Base-by-base conservation (phyloP, 257 asterid genomes). In the Ajuga chamaepitys region DNA sequence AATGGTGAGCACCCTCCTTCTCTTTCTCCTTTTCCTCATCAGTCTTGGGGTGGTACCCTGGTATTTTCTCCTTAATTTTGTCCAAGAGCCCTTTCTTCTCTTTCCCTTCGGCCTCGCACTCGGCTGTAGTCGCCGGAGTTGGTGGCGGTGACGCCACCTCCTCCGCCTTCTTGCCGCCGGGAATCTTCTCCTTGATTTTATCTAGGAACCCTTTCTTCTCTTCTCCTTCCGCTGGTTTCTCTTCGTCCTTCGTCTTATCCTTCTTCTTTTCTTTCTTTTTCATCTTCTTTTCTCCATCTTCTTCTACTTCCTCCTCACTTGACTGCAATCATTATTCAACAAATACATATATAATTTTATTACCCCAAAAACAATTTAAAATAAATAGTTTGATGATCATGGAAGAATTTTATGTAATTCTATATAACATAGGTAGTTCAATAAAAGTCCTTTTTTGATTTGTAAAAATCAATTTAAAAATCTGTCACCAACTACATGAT, bases 41-140 rank as follows among this genome's bases (percentile, higher is more conserved):
- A 13, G 64, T 62, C 81, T 87, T 87, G 26, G 84, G 16, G 71
- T 75, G 86, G 54, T 75, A 78, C 7, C 95, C 94, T 12, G 91
- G 95, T 9, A 90, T 66, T 72, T 90, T 90, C 58, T 87, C 95
- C 81, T 85, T 89, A 30, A 89, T 87, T 84, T 89, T 89, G 5
- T 85, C 89, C 78, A 87, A 7, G 61, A 89, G 77, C 1, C 97
- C 88, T 59, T 85, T 87, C 71, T 85, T 87, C 64, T 84, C 95
- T 57, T 78, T 76, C 2, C 64, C 80, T 54, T 62, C 84, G 0
- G 58, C 72, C 47, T 74, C 12, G 62, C 52, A 25, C 32, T 74
- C 87, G 1, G 37, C 64, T 2, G 65, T 66, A 0, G 46, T 41
- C 0, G 50, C 30, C 22, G 74, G 55, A 0, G 87, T 75, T 0